phyloP scores from a whole-genome alignment of 2,329 filamentous ascomycete genomes.

The Aspergillus viridinutans region DNA sequence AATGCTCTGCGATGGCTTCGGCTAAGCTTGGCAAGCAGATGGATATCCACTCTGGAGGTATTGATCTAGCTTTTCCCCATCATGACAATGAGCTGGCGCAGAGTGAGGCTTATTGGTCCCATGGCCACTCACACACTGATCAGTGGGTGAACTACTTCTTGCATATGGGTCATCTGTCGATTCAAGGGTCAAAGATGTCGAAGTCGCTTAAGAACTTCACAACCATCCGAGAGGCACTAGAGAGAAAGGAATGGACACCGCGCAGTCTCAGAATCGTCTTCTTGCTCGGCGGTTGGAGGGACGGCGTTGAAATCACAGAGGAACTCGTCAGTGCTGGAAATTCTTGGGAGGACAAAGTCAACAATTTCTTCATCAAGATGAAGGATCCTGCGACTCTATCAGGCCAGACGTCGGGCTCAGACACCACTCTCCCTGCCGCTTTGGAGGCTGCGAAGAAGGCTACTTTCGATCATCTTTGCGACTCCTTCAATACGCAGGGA shows the following conservation, averaged over 20 bases:
- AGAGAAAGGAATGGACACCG: conserved; percentile 66
- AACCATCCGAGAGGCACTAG: conserved; percentile 79
- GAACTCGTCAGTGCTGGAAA: conserved; percentile 71
- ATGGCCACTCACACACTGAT: conserved; percentile 38
- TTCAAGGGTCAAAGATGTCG: conserved; percentile 90
- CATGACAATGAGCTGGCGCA: conserved; percentile 92
- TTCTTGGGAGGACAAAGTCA: conserved; percentile 75
- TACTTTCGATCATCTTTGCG: conserved; percentile 65
- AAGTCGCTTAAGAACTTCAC: conserved; percentile 96
- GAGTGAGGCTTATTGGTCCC: conserved; percentile 74
- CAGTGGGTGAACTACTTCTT: conserved; percentile 96
- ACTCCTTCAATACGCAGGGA: conserved; percentile 82
- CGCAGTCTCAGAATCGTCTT: conserved; percentile 81
- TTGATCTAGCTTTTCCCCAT: conserved; percentile 87
- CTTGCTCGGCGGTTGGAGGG: conserved; percentile 81
- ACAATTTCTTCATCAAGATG: conserved; percentile 63
- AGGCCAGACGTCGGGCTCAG: conserved; percentile 14
- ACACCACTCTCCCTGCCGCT: conserved; percentile 42
- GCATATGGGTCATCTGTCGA: conserved; percentile 89
- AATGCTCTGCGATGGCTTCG: conserved; percentile 93
- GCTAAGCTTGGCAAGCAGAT: conserved; percentile 79
- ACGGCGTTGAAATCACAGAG: conserved; percentile 84
- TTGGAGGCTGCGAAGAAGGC: conserved; percentile 53
- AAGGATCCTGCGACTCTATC: conserved; percentile 42
- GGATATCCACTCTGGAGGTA: conserved; percentile 89